phyloP scores from a whole-genome alignment of 768 basidiomycete species.

The Tephrocybe rancida region DNA sequence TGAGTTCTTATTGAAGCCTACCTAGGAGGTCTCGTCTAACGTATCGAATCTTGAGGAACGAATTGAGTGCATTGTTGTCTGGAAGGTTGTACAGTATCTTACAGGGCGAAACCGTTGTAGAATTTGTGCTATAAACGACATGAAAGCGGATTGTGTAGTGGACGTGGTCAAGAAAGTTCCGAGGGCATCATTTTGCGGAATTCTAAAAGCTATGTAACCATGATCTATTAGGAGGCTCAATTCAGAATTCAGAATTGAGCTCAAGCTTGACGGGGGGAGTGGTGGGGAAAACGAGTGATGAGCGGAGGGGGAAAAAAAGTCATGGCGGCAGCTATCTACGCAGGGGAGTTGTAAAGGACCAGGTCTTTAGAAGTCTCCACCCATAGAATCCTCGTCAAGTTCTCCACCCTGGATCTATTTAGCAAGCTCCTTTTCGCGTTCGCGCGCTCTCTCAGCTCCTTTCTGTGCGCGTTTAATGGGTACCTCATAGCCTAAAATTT shows the following conservation, averaged over 20 bases:
- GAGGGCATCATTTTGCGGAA: not conserved
- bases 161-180: not conserved
- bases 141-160: constrained; percentile 7
- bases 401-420: constrained; percentile 91
- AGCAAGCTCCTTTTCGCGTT: constrained; percentile 92
- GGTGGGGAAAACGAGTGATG: not conserved
- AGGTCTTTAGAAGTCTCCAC: constrained; percentile 43
- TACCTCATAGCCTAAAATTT: constrained; percentile 89
- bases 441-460: constrained; percentile 93
- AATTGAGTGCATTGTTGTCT: constrained; percentile 7
- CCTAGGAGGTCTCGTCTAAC: constrained; percentile 67
- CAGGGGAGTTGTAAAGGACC: not conserved
- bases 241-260: no score
- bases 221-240: not conserved
- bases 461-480: constrained; percentile 93
- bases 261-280: no score
- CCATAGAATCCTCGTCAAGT: constrained; percentile 72
- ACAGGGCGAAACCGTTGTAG: constrained; percentile 48
- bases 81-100: constrained; percentile 11
- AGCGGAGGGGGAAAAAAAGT: not conserved
- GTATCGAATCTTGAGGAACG: constrained; percentile 42
- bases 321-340: constrained; percentile 4
- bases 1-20: constrained; percentile 21
- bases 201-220: not conserved
- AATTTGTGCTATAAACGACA: constrained; percentile 41